phyloP scores from a whole-genome alignment of 2,329 filamentous ascomycete genomes.

The Phialemoniopsis sp. region DNA sequence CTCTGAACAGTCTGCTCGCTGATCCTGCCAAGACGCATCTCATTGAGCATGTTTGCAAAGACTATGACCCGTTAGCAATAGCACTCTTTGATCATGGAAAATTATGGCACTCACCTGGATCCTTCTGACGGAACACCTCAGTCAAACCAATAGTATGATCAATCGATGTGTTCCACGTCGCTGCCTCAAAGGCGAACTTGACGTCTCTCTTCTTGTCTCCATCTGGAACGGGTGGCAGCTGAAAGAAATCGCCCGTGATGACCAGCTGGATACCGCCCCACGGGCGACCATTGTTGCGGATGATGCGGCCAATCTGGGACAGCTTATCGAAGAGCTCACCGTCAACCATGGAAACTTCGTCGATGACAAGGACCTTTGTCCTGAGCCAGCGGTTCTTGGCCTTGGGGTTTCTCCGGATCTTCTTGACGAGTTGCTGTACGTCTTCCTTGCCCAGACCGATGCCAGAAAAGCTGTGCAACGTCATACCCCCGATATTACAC shows the following conservation, averaged over 20 bases:
- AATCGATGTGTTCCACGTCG: conserved; percentile 87
- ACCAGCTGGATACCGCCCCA: conserved; percentile 96
- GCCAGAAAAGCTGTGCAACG: conserved; percentile 90
- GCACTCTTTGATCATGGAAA: conserved; percentile 13
- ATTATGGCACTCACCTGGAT: conserved; percentile 50
- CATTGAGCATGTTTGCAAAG: conserved; percentile 94
- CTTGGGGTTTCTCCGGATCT: conserved; percentile 84
- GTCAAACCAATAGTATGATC: conserved; percentile 94
- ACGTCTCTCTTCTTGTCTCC: conserved; percentile 56
- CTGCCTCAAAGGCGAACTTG: conserved; percentile 91
- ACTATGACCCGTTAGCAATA: conserved; percentile 33
- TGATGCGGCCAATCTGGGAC: conserved; percentile 76
- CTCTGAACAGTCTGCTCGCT: conserved; percentile 69
- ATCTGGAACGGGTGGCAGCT: conserved; percentile 90
- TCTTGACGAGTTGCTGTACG: conserved; percentile 75
- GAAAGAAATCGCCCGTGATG: conserved; percentile 97
- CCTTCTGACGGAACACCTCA: conserved; percentile 93
- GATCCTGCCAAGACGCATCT: conserved; percentile 88
- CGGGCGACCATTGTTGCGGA: conserved; percentile 85
- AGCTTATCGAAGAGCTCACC: conserved; percentile 96
- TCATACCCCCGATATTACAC: conserved; percentile 94
- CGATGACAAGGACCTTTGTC: conserved; percentile 83
- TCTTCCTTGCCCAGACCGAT: conserved; percentile 94
- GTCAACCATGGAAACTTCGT: conserved; percentile 98
- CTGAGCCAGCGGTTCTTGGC: conserved; percentile 84